Conservation (phyloP, 441 rosid genomes). For the Eruca vesicaria region DNA sequence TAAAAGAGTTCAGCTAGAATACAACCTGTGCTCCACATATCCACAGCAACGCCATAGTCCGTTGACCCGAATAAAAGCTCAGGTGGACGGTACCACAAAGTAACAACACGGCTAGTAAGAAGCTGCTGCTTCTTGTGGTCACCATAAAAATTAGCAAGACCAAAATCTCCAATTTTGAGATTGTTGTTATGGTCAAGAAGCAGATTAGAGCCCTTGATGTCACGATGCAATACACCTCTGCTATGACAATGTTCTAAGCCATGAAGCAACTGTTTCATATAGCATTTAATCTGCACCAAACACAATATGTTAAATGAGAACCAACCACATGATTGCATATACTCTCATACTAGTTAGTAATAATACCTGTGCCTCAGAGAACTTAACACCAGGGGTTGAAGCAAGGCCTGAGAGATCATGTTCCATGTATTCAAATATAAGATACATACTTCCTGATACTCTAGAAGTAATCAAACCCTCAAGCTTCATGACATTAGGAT, state of each 20-base stretch:
- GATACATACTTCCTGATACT: slow-evolving; percentile 61
- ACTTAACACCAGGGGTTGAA: slow-evolving; percentile 51
- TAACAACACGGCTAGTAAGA: slow-evolving; percentile 81
- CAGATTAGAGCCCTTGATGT: slow-evolving; percentile 88
- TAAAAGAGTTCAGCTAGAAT: slow-evolving; percentile 77
- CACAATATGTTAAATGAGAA: neutral
- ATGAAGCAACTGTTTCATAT: slow-evolving; percentile 51
- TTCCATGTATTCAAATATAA: slow-evolving; percentile 66
- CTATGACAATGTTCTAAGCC: slow-evolving; percentile 69
- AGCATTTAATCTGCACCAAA: slow-evolving; percentile 54
- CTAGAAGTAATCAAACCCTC: slow-evolving; percentile 65
- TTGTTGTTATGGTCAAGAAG: slow-evolving; percentile 63
- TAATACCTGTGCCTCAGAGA: slow-evolving; percentile 64
- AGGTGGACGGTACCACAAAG: slow-evolving; percentile 87
- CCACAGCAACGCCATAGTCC: slow-evolving; percentile 68
- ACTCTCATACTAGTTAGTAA: neutral
- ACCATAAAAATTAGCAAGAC: slow-evolving; percentile 62
- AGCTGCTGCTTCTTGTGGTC: slow-evolving; percentile 44
- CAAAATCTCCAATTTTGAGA: slow-evolving; percentile 93
- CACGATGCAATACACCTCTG: slow-evolving; percentile 63
- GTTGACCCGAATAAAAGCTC: slow-evolving; percentile 73
- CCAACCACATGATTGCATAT: neutral
- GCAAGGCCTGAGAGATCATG: slow-evolving; percentile 65
- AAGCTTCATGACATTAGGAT: slow-evolving; percentile 66
- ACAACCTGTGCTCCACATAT: slow-evolving; percentile 89